Base-by-base conservation (phyloP, 345 rosid genomes). In the Lagerstroemia speciosa region DNA sequence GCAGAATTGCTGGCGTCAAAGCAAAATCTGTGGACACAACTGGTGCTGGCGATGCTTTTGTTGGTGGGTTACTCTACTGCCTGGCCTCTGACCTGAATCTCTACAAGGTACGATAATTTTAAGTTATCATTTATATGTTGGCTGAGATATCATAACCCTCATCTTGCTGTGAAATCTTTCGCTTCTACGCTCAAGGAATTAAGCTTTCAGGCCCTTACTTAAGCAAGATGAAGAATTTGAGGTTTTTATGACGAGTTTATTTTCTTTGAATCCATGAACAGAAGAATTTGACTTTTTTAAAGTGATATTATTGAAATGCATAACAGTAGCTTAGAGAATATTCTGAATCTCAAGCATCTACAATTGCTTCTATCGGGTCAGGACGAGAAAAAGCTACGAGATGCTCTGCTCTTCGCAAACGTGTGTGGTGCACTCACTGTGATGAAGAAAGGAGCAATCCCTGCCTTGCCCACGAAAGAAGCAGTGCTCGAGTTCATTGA, bases 401-500 rank as follows among this genome's bases (percentile, higher is more conserved):
- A 88, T 66, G 94, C 94, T 14, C 89, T 95, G 61, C 62, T 71
- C 0, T 95, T 92, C 12, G 97, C 94, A 17, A 95, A 95, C 65
- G 97, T 83, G 38, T 92, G 98, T 41, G 99, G 96, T 9, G 97
- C 97, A 22, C 77, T 83, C 65, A 86, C 98, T 0, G 99, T 90
- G 40, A 95, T 87, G 40, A 87, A 84, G 81, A 85, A 92, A 77
- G 99, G 99, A 60, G 99, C 99, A 0, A 95, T 95, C 77, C 99
- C 99, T 16, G 89, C 96, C 0, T 76, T 95, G 64, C 99, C 99
- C 22, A 82, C 94, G 30, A 88, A 76, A 80, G 68, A 82, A 67
- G 89, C 88, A 11, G 97, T 87, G 73, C 83, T 76, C 64, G 71
- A 86, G 6, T 83, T 88, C 74, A 40, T 88, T 31, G 27, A 72